These are phyloP conservation scores for Mitragyna speciosa DNA, from an alignment of 257 asterid species.

Conservation along the genomic window DNA sequence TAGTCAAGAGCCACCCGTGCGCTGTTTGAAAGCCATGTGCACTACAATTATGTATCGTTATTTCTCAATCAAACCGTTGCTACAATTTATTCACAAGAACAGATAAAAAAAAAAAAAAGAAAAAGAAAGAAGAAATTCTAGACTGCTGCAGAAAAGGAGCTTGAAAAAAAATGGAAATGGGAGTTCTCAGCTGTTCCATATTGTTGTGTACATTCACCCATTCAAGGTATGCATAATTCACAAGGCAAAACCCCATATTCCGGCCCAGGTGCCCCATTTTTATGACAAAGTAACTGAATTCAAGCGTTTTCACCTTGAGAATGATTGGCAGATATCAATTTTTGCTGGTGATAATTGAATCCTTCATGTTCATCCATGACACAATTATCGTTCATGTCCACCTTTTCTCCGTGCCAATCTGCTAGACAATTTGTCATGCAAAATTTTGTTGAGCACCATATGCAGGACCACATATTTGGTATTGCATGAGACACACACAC, in stretches of 20 bases:
- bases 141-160: background rate
- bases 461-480: background rate
- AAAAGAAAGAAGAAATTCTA: background rate
- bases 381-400: background rate
- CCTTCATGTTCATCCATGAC: background rate
- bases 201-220: background rate
- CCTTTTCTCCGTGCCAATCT: background rate
- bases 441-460: background rate
- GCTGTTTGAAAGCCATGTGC: conserved; percentile 25
- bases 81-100: background rate
- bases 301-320: background rate
- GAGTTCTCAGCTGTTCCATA: no score
- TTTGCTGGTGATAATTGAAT: background rate
- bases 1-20: conserved; percentile 21
- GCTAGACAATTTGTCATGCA: background rate
- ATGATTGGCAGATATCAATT: background rate
- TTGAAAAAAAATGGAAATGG: no score
- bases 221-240: background rate
- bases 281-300: background rate
- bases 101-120: background rate
- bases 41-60: conserved; percentile 6
- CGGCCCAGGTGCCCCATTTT: background rate
- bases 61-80: background rate
- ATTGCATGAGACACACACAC: no score
- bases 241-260: background rate